Evolutionary conservation across 164 flowering plant species (phyloP).

Genomic region (Saururus chinensis): DNA sequence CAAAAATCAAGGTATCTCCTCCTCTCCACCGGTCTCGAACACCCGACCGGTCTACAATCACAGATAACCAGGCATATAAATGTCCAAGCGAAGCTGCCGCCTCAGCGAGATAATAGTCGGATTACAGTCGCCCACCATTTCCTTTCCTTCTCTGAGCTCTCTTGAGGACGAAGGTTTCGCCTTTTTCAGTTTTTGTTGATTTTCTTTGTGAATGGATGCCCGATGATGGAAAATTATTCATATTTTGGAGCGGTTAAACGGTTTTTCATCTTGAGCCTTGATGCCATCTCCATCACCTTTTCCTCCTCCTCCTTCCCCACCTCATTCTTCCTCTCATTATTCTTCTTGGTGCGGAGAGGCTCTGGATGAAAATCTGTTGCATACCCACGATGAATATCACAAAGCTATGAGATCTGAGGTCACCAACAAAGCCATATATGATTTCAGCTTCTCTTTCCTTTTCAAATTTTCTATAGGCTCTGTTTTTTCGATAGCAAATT

Average conservation of each 20-base stretch:
- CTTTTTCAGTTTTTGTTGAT: too few species aligned
- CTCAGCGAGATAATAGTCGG: too few species aligned
- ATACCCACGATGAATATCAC: not conserved
- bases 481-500: not conserved
- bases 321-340: not conserved
- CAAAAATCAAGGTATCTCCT: too few species aligned
- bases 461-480: not conserved
- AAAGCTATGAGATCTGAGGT: slow-evolving; percentile 3
- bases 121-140: too few species aligned
- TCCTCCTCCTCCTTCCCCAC: not conserved
- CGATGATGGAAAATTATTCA: slow-evolving; percentile 2
- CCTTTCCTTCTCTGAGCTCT: too few species aligned
- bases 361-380: not conserved
- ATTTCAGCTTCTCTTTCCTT: not conserved
- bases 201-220: not conserved
- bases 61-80: too few species aligned
- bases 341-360: not conserved
- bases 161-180: too few species aligned
- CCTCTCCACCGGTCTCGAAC: too few species aligned
- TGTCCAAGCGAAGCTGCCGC: too few species aligned
- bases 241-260: not conserved
- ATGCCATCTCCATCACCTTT: not conserved
- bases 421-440: not conserved
- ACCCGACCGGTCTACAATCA: too few species aligned
- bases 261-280: not conserved